phyloP scores from a whole-genome alignment of 352 stramenopile species.

The Phytopythium vexans region DNA sequence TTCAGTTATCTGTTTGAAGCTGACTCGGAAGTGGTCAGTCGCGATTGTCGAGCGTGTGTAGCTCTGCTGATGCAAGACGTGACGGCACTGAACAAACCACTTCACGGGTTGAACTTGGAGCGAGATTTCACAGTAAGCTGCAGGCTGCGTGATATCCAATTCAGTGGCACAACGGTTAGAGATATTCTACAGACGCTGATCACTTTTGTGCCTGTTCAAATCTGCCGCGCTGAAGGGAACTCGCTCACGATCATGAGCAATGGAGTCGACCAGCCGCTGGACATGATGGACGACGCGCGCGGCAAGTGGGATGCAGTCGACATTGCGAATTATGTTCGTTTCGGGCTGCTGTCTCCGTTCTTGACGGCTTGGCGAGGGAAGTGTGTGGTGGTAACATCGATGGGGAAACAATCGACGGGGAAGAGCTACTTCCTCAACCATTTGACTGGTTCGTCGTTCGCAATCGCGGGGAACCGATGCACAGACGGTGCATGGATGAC shows the following conservation, averaged over 20 bases:
- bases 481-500: slow-evolving; percentile 72
- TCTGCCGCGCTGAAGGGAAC: slow-evolving; percentile 66
- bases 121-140: slow-evolving; percentile 6
- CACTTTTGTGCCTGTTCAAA: slow-evolving; percentile 71
- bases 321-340: slow-evolving; percentile 47
- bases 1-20: background rate
- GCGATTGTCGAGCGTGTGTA: too few species aligned
- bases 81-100: slow-evolving; percentile 30
- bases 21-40: background rate
- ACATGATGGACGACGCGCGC: slow-evolving; percentile 14
- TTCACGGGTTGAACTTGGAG: slow-evolving; percentile 29
- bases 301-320: slow-evolving; percentile 23
- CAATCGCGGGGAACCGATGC: slow-evolving; percentile 55
- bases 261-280: slow-evolving; percentile 28
- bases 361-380: slow-evolving; percentile 31
- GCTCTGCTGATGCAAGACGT: slow-evolving; percentile 34
- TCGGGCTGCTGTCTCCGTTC: slow-evolving; percentile 41
- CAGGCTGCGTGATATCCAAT: slow-evolving; percentile 3
- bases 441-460: slow-evolving; percentile 69
- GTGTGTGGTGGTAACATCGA: slow-evolving; percentile 54
- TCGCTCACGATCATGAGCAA: slow-evolving; percentile 48
- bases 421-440: slow-evolving; percentile 84
- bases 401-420: slow-evolving; percentile 74
- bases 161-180: slow-evolving; percentile 12
- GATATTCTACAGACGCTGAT: slow-evolving; percentile 39